Evolutionary conservation across 192 early-diverging fungal species (phyloP), one percentile per base, ranked within the genome.

Genomic region (Coemansia brasiliensis): DNA sequence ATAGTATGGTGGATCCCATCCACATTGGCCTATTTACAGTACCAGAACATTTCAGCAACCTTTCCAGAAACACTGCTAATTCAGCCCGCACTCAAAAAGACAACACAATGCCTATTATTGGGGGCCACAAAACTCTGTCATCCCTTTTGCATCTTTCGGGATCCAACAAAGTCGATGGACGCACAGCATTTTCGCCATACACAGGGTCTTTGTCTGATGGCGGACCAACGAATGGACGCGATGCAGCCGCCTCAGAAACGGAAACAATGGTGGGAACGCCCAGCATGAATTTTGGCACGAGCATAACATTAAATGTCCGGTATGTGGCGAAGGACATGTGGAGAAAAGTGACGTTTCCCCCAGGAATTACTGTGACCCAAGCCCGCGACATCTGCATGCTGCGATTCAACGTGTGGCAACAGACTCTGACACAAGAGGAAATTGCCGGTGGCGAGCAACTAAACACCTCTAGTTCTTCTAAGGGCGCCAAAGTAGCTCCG

Each of bases 251-350:
- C 22, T 41, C 49, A 1, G 26, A 53, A 5, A 38, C 65, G 2
- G 65, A 39, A 29, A 41, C 52, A 4, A 18, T 49, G 58, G 25
- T 51, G 24, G 39, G 46, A 35, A 39, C 54, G 43, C 38, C 66
- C 29, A 42, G 52, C 15, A 60, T 78, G 49, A 59, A 57, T 38
- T 39, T 69, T 52, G 67, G 67, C 12, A 61, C 70, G 9, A 73
- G 76, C 54, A 69, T 78, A 37, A 69, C 75, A 1, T 21, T 82
- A 7, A 69, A 74, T 42, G 66, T 82, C 38, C 68, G 79, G 43
- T 81, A 81, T 37, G 79, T 81, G 26, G 72, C 79, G 51, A 74
- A 75, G 56, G 80, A 82, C 56, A 55, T 74, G 59, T 82, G 80
- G 80, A 55, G 72, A 43, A 67, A 74, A 35, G 59, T 82, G 17